Evolutionary conservation across 495 filamentous ascomycete species (phyloP).

Genomic region (Usnea hakonensis): DNA sequence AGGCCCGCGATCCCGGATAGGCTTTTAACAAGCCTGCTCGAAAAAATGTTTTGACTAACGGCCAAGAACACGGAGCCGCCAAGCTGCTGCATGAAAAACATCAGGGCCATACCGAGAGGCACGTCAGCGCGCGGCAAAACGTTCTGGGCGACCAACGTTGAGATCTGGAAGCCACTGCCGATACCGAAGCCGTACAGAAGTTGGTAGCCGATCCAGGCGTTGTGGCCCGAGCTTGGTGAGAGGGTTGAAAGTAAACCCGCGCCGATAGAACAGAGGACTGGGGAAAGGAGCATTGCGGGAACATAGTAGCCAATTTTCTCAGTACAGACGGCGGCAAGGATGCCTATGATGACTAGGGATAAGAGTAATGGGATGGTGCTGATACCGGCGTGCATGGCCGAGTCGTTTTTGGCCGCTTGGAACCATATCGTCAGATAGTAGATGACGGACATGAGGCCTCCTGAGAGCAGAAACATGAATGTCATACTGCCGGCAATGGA

Average conservation of each 20-base stretch:
- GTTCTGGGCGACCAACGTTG: conserved; percentile 32
- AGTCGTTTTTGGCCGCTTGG: conserved; percentile 30
- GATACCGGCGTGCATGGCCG: conserved; percentile 29
- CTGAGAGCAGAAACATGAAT: conserved; percentile 22
- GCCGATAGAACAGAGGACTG: conserved; percentile 29
- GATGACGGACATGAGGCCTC: conserved; percentile 14
- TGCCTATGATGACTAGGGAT: conserved; percentile 22
- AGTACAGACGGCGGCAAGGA: conserved; percentile 23
- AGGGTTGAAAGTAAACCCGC: conserved; percentile 32
- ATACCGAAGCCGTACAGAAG: conserved; percentile 35
- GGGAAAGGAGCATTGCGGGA: conserved; percentile 30
- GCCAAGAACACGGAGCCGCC: conserved; percentile 36
- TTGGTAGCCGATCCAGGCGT: conserved; percentile 33
- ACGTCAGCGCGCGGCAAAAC: conserved; percentile 31
- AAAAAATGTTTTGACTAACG: conserved; percentile 31
- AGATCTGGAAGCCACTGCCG: conserved; percentile 31
- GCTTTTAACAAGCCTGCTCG: conserved; percentile 23
- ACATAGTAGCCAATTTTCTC: conserved; percentile 34
- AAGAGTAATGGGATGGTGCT: conserved; percentile 30
- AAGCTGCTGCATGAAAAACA: conserved; percentile 36
- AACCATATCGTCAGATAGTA: conserved; percentile 35
- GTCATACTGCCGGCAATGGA: conserved; percentile 26
- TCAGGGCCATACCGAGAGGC: conserved; percentile 32
- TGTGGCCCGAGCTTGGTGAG: conserved; percentile 20
- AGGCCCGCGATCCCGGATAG: conserved; percentile 23